Evolutionary conservation across 164 flowering plant genomes (phyloP).

Genomic region (Cinnamomum micranthum): DNA sequence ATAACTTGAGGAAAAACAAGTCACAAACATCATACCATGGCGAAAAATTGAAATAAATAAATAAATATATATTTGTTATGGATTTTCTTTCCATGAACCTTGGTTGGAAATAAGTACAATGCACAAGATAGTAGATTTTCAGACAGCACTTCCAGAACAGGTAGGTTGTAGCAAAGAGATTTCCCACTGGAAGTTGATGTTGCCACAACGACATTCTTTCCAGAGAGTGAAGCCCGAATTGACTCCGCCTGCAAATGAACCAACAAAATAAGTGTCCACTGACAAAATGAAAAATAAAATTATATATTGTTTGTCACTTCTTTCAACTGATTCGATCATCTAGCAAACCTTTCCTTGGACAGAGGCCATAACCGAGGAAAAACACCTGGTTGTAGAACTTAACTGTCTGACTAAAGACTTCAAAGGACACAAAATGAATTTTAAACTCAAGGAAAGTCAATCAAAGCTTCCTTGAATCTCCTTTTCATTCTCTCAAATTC

Average conservation of each 20-base stretch:
- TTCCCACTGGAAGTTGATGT: constrained; percentile 98
- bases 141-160: constrained; percentile 75
- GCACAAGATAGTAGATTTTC: constrained; percentile 62
- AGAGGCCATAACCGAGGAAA: background rate
- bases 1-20: background rate
- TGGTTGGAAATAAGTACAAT: constrained; percentile 89
- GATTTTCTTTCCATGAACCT: constrained; percentile 40
- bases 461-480: background rate
- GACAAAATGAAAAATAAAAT: background rate
- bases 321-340: background rate
- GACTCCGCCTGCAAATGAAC: constrained; percentile 67
- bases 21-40: background rate
- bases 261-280: background rate
- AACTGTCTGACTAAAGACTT: background rate
- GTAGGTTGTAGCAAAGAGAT: constrained; percentile 92
- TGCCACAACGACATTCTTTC: constrained; percentile 80
- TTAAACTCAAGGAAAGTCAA: background rate
- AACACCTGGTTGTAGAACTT: background rate
- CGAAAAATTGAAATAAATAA: background rate
- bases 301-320: background rate
- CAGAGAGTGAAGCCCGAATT: constrained; percentile 63
- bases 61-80: background rate
- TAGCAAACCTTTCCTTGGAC: background rate
- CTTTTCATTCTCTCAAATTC: background rate
- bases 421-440: background rate